These are phyloP conservation scores for Mycena leptocephala DNA, from an alignment of 768 basidiomycete species.

Conservation along the genomic window DNA sequence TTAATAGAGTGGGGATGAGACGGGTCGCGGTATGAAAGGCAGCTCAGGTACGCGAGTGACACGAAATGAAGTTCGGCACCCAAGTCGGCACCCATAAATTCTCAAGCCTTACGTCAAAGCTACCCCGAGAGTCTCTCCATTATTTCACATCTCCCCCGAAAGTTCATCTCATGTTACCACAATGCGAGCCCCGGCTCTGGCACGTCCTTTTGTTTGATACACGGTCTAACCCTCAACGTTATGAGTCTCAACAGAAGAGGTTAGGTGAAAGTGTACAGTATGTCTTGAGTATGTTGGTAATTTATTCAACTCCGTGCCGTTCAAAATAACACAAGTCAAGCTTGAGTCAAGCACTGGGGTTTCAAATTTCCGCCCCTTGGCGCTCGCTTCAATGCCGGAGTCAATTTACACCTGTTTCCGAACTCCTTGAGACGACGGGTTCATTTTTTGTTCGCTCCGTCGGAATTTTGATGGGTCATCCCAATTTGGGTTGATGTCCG, in stretches of 20 bases:
- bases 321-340: background rate
- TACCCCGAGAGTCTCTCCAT: background rate
- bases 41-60: background rate
- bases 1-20: background rate
- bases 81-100: background rate
- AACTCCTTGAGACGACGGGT: no score
- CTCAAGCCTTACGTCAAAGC: background rate
- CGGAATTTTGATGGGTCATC: no score
- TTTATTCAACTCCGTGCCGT: background rate
- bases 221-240: no score
- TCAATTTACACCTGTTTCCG: background rate
- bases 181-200: background rate
- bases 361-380: background rate
- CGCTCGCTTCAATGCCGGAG: background rate
- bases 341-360: background rate
- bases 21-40: no score
- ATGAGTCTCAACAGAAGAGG: background rate
- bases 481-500: no score
- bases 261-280: background rate
- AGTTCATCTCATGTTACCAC: background rate
- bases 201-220: background rate
- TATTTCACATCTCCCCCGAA: background rate
- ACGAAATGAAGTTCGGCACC: background rate
- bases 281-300: background rate
- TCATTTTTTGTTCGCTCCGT: no score